phyloP scores from a whole-genome alignment of 73 alveolate genomes.

The Tetrahymena malaccensis region DNA sequence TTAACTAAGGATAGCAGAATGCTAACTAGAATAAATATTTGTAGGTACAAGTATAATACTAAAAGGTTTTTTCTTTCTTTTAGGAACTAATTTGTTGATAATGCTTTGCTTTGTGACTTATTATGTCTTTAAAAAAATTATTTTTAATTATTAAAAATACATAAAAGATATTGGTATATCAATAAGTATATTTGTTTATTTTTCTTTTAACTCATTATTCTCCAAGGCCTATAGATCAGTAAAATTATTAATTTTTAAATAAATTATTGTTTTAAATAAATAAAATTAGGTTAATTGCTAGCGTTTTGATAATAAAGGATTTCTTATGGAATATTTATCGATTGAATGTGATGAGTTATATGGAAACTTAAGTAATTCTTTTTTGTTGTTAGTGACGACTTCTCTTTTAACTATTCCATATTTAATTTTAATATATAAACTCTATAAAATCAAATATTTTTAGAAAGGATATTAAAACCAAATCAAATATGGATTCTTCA shows the following conservation, averaged over 20 bases:
- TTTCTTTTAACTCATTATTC: not conserved
- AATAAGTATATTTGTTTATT: not conserved
- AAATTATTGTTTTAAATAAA: no score
- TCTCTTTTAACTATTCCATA: no score
- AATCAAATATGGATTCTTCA: not conserved
- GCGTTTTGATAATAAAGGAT: not conserved
- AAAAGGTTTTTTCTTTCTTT: no score
- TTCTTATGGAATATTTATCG: not conserved
- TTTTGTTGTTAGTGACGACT: no score
- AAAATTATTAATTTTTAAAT: not conserved
- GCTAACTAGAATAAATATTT: no score
- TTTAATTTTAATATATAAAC: not conserved
- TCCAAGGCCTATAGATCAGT: not conserved
- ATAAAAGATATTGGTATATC: not conserved
- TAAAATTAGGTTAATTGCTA: not conserved
- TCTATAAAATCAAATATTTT: not conserved
- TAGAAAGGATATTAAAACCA: not conserved
- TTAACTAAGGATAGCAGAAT: no score
- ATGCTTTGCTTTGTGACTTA: not conserved
- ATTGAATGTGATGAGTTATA: not conserved
- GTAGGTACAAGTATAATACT: no score
- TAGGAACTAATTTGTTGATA: no score
- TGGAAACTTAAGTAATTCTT: not conserved
- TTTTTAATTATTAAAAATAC: no score
- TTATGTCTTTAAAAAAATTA: not conserved